These are phyloP conservation scores for Durusdinium trenchii DNA, from an alignment of 73 alveolate species.

Conservation along the genomic window DNA sequence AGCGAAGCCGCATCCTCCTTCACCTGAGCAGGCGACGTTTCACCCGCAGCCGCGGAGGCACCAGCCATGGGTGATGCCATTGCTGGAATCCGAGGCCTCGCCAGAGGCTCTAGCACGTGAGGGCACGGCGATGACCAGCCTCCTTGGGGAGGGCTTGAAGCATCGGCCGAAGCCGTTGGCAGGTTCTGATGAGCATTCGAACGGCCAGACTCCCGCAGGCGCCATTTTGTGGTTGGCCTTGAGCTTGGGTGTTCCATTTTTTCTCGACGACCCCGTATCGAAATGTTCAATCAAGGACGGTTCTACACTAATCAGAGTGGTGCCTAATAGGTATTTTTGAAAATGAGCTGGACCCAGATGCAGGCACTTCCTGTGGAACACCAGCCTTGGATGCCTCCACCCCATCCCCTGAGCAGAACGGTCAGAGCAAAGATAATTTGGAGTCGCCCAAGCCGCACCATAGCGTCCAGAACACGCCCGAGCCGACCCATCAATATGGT, in stretches of 20 bases:
- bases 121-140: neutral
- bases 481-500: constrained; percentile 41
- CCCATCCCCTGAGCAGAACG: constrained; percentile 42
- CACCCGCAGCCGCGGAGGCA: constrained; percentile 48
- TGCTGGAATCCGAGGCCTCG: constrained; percentile 45
- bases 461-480: constrained; percentile 88
- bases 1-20: constrained; percentile 42
- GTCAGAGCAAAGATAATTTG: constrained; percentile 14
- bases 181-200: constrained; percentile 55
- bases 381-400: constrained; percentile 46
- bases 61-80: constrained; percentile 34
- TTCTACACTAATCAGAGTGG: too few species aligned
- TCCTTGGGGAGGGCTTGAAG: constrained; percentile 57
- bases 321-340: too few species aligned
- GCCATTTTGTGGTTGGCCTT: too few species aligned
- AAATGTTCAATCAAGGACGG: too few species aligned
- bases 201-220: constrained; percentile 16
- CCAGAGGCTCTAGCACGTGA: constrained; percentile 20
- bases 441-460: constrained; percentile 78
- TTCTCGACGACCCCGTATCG: too few species aligned
- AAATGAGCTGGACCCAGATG: too few species aligned
- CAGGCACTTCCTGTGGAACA: constrained; percentile 53
- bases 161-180: constrained; percentile 58
- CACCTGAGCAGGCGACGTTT: constrained; percentile 50
- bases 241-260: too few species aligned